Evolutionary conservation across 352 stramenopile genomes (phyloP).

Genomic region (Pythium volutum): DNA sequence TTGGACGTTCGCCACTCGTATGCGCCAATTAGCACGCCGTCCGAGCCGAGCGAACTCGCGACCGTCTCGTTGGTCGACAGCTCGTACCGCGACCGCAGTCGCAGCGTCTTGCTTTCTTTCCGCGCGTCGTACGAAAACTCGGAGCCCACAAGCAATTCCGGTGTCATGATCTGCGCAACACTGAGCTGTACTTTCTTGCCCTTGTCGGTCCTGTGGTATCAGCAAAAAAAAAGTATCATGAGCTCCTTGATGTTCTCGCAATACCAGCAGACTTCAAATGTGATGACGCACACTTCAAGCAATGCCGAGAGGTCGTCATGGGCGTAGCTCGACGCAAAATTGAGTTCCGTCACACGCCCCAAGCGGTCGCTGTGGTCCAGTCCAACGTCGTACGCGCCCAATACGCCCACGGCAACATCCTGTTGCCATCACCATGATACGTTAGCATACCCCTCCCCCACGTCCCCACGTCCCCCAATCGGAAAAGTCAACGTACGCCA

Average conservation of each 20-base stretch:
- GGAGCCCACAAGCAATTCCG: slow-evolving; percentile 59
- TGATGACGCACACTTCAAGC: slow-evolving; percentile 65
- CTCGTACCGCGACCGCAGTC: slow-evolving; percentile 50
- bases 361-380: slow-evolving; percentile 74
- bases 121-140: slow-evolving; percentile 59
- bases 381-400: slow-evolving; percentile 76
- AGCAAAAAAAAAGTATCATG: not conserved
- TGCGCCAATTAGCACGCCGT: slow-evolving; percentile 69
- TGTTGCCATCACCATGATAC: slow-evolving; percentile 7
- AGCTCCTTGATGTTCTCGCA: too few relatives aligned
- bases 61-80: slow-evolving; percentile 47
- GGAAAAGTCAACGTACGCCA: slow-evolving; percentile 27
- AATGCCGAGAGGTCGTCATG: slow-evolving; percentile 63
- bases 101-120: slow-evolving; percentile 67
- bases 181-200: slow-evolving; percentile 55
- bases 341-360: slow-evolving; percentile 59
- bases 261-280: not conserved
- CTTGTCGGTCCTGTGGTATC: slow-evolving; percentile 52
- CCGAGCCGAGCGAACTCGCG: slow-evolving; percentile 62
- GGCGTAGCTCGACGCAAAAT: slow-evolving; percentile 53
- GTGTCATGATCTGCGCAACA: slow-evolving; percentile 54
- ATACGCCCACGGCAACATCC: slow-evolving; percentile 39
- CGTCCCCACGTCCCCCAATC: not conserved
- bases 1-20: slow-evolving; percentile 76
- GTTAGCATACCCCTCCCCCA: not conserved